Evolutionary conservation across 495 filamentous ascomycete species (phyloP).

Genomic region (Glonium stellatum): DNA sequence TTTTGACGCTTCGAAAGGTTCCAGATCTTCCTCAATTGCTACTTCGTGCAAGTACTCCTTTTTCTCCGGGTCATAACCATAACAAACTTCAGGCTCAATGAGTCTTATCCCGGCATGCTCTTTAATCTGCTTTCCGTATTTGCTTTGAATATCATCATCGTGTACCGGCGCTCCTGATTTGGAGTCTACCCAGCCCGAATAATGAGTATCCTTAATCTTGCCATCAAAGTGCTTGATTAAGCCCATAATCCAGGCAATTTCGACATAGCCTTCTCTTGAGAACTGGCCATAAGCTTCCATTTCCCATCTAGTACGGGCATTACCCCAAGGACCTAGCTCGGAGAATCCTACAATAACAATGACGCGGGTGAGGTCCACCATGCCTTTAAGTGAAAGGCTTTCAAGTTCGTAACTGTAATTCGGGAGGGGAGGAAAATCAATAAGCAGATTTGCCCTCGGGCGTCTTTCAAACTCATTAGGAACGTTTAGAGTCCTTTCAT

Average conservation of each 20-base stretch:
- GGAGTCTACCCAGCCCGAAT: constrained; percentile 25
- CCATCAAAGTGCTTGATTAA: constrained; percentile 30
- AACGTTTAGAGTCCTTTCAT: too few relatives aligned
- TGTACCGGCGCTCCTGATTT: constrained; percentile 14
- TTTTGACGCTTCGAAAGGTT: constrained; percentile 10
- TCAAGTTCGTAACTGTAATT: background rate
- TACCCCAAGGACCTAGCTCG: constrained; percentile 28
- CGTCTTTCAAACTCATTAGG: background rate
- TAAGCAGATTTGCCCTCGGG: background rate
- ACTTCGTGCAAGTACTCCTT: too few relatives aligned
- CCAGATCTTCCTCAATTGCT: too few relatives aligned
- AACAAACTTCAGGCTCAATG: too few relatives aligned
- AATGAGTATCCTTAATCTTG: constrained; percentile 21
- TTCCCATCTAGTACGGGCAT: constrained; percentile 28
- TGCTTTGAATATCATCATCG: constrained; percentile 17
- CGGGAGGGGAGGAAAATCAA: constrained; percentile 4
- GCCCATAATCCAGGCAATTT: constrained; percentile 30
- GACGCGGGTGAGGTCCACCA: constrained; percentile 22
- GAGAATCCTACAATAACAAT: constrained; percentile 26
- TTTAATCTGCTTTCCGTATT: constrained; percentile 11
- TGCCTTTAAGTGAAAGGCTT: constrained; percentile 15
- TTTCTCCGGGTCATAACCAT: too few relatives aligned
- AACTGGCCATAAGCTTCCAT: constrained; percentile 24
- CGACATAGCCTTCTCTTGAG: constrained; percentile 15
- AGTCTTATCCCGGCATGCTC: constrained; percentile 15